phyloP scores from a whole-genome alignment of 768 basidiomycete species.

The Lyophyllum shimeji region DNA sequence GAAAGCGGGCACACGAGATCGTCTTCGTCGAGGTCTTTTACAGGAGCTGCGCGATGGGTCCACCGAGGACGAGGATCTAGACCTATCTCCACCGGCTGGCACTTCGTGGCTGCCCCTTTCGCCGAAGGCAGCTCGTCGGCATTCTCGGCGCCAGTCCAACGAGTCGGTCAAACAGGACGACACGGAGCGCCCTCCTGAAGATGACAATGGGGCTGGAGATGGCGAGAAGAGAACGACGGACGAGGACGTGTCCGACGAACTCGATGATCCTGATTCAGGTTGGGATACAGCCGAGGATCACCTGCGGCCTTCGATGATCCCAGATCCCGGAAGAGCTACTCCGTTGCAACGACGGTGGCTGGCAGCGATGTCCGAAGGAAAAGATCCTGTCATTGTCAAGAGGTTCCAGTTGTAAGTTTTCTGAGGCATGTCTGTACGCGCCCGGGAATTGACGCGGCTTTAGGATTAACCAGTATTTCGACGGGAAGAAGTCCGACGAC shows the following conservation, averaged over 20 bases:
- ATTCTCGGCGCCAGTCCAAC: constrained; percentile 44
- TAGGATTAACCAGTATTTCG: constrained; percentile 92
- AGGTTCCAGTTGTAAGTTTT: constrained; percentile 75
- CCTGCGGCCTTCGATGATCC: constrained; percentile 64
- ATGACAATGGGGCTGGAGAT: constrained; percentile 28
- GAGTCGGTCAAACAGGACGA: constrained; percentile 43
- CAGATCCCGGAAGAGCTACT: constrained; percentile 80
- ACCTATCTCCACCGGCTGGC: constrained; percentile 20
- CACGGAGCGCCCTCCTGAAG: constrained; percentile 38
- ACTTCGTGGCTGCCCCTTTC: constrained; percentile 54
- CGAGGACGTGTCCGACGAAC: constrained; percentile 43
- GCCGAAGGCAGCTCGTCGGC: constrained; percentile 49
- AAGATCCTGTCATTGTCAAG: constrained; percentile 63
- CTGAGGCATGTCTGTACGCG: background rate
- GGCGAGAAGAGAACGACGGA: constrained; percentile 41
- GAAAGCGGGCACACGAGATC: constrained; percentile 16
- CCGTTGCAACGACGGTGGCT: constrained; percentile 81
- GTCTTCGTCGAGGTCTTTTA: constrained; percentile 17
- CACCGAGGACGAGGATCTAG: constrained; percentile 19
- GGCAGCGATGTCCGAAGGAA: constrained; percentile 86
- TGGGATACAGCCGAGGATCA: constrained; percentile 52
- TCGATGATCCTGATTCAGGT: constrained; percentile 37
- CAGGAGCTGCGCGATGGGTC: constrained; percentile 20
- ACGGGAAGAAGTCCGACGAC: constrained; percentile 88
- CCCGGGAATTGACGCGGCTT: background rate